A percentile compares a stretch with the other conserved stretches of the same genome.
phyloP scores from a whole-genome alignment of 2,329 filamentous ascomycete species.

The Tolypocladium endophyticum region DNA sequence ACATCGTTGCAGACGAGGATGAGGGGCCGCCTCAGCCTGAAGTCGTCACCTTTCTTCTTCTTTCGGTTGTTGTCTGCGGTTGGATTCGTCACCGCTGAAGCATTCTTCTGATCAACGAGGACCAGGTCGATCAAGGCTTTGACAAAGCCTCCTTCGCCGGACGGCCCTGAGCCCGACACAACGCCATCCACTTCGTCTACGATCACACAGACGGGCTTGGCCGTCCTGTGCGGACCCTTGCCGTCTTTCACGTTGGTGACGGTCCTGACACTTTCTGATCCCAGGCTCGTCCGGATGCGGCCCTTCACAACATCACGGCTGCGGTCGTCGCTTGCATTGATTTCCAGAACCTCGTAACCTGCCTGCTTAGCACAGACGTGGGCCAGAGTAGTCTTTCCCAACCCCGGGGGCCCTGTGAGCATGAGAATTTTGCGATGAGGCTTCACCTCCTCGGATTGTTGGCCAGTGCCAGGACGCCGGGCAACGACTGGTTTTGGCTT shows the following conservation, averaged over 20 bases:
- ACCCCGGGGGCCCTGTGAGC: slow-evolving; percentile 79
- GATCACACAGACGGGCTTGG: slow-evolving; percentile 82
- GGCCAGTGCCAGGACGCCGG: slow-evolving; percentile 30
- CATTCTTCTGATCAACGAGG: slow-evolving; percentile 73
- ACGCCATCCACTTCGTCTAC: slow-evolving; percentile 97
- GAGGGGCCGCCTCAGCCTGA: slow-evolving; percentile 75
- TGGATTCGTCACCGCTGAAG: slow-evolving; percentile 16
- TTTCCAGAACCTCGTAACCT: slow-evolving; percentile 92
- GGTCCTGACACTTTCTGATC: slow-evolving; percentile 84
- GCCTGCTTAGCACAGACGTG: slow-evolving; percentile 94
- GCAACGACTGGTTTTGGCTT: slow-evolving; percentile 42
- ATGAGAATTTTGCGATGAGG: slow-evolving; percentile 80
- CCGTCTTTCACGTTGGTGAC: slow-evolving; percentile 51
- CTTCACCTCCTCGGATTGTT: slow-evolving; percentile 54
- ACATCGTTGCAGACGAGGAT: slow-evolving; percentile 97
- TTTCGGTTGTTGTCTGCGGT: slow-evolving; percentile 18
- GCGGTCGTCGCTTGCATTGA: slow-evolving; percentile 94
- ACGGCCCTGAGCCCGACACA: slow-evolving; percentile 63
- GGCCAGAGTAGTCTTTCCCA: slow-evolving; percentile 92
- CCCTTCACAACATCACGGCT: slow-evolving; percentile 84
- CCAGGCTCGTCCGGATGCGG: slow-evolving; percentile 81
- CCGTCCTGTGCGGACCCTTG: slow-evolving; percentile 52
- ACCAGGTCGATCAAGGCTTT: slow-evolving; percentile 90
- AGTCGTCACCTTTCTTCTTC: slow-evolving; percentile 75
- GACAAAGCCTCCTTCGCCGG: slow-evolving; percentile 88